Conservation (phyloP, 2,329 filamentous ascomycete species). For the Botryotinia narcissicola region DNA sequence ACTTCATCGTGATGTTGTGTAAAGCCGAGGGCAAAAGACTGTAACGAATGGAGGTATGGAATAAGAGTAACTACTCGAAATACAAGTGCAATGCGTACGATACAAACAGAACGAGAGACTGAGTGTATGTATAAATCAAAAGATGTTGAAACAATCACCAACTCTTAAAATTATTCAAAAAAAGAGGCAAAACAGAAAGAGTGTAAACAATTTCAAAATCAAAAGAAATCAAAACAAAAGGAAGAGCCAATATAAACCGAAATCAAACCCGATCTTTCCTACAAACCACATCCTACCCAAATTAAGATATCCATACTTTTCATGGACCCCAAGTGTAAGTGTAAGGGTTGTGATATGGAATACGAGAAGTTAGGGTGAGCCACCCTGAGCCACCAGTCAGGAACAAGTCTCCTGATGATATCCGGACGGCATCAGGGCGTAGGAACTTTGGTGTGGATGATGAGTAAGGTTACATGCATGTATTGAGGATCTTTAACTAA, state of each 20-base stretch:
- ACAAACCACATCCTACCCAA: background rate
- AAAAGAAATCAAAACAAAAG: background rate
- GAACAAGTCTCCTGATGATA: background rate
- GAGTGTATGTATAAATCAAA: background rate
- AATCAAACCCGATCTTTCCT: background rate
- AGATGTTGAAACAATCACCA: background rate
- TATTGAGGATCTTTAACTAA: background rate
- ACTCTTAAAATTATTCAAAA: background rate
- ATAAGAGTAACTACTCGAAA: conserved; percentile 2
- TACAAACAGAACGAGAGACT: conserved; percentile 1
- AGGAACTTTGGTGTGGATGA: background rate
- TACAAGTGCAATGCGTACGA: background rate
- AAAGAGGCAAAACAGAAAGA: background rate
- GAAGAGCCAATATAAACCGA: background rate
- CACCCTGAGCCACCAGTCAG: conserved; percentile 8
- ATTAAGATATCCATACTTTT: background rate
- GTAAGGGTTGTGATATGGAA: conserved; percentile 5
- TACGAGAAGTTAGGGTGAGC: background rate
- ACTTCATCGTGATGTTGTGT: conserved; percentile 15
- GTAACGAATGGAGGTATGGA: conserved; percentile 1
- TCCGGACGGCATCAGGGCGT: background rate
- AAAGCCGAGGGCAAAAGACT: background rate
- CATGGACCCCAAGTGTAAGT: background rate
- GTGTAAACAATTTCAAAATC: background rate
- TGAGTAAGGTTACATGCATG: background rate